Evolutionary conservation across 2,329 filamentous ascomycete species (phyloP).

Genomic region (Fusarium palustre): DNA sequence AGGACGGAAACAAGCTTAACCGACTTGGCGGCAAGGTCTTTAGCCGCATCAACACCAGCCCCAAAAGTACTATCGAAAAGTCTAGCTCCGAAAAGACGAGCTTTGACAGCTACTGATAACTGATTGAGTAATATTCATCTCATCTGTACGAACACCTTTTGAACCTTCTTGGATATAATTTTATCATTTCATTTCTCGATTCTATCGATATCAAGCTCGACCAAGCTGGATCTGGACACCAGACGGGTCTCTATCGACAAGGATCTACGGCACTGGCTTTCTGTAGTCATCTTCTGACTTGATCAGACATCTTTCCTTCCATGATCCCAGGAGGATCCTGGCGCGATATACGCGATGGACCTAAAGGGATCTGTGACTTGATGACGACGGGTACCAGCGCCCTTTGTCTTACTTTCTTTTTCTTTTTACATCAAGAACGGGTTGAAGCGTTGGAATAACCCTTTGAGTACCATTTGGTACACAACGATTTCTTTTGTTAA

Average conservation of each 20-base stretch:
- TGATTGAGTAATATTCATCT: conserved; percentile 26
- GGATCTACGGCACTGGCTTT: conserved; percentile 24
- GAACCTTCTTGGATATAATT: conserved; percentile 44
- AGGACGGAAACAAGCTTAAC: conserved; percentile 65
- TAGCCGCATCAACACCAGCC: conserved; percentile 64
- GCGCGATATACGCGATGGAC: conserved; percentile 37
- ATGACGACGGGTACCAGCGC: conserved; percentile 22
- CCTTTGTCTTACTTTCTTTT: conserved; percentile 19
- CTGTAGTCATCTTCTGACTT: conserved; percentile 10
- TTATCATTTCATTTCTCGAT: conserved; percentile 35
- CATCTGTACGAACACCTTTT: conserved; percentile 40
- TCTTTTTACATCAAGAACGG: conserved; percentile 28
- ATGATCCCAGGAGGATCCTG: conserved; percentile 40
- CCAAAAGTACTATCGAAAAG: conserved; percentile 65
- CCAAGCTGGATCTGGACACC: conserved; percentile 24
- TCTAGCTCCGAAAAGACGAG: conserved; percentile 62
- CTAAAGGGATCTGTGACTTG: conserved; percentile 36
- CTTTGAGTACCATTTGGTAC: conserved; percentile 37
- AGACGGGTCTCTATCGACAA: conserved; percentile 25
- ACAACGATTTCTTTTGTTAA: conserved; percentile 43
- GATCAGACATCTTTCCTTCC: conserved; percentile 27
- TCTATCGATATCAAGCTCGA: conserved; percentile 33
- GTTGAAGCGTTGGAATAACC: conserved; percentile 41
- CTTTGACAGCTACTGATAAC: conserved; percentile 55
- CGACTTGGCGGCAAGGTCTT: conserved; percentile 69